phyloP scores from a whole-genome alignment of 345 rosid species.

The Luvunga scandens region DNA sequence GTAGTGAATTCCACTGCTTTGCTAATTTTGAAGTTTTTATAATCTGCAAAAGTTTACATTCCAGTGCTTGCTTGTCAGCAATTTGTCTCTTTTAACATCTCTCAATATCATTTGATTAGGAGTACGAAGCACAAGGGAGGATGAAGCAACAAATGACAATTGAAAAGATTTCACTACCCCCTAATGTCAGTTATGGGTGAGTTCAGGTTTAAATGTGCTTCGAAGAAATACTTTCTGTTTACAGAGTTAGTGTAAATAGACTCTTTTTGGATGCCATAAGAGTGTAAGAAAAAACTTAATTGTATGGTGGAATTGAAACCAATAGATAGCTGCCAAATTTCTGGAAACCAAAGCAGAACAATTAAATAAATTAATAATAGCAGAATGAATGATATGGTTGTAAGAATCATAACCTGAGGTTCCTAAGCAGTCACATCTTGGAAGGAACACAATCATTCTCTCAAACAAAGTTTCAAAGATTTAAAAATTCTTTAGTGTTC shows the following conservation, averaged over 20 bases:
- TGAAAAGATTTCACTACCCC: conserved; percentile 59
- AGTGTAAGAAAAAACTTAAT: not conserved
- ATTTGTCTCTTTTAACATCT: not conserved
- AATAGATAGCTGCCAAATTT: not conserved
- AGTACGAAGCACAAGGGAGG: conserved; percentile 78
- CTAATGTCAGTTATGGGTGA: conserved; percentile 70
- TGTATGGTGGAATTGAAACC: not conserved
- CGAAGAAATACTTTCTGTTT: conserved; percentile 5
- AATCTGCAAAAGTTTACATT: not conserved
- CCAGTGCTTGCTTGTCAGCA: not conserved
- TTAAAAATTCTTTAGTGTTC: too few relatives aligned
- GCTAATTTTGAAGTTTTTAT: not conserved
- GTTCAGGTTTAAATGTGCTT: conserved; percentile 16
- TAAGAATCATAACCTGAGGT: not conserved
- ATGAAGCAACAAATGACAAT: conserved; percentile 59
- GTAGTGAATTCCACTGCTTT: not conserved
- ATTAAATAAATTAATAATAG: not conserved
- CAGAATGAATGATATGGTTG: not conserved
- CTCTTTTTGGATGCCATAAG: not conserved
- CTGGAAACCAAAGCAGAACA: not conserved
- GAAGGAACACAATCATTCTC: not conserved
- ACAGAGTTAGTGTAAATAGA: not conserved
- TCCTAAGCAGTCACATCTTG: not conserved
- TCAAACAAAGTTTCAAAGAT: not conserved
- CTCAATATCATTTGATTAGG: conserved; percentile 34